Evolutionary conservation across 2,329 filamentous ascomycete genomes (phyloP), one percentile per base, ranked within the genome.

Genomic region (Elsinoe australis): DNA sequence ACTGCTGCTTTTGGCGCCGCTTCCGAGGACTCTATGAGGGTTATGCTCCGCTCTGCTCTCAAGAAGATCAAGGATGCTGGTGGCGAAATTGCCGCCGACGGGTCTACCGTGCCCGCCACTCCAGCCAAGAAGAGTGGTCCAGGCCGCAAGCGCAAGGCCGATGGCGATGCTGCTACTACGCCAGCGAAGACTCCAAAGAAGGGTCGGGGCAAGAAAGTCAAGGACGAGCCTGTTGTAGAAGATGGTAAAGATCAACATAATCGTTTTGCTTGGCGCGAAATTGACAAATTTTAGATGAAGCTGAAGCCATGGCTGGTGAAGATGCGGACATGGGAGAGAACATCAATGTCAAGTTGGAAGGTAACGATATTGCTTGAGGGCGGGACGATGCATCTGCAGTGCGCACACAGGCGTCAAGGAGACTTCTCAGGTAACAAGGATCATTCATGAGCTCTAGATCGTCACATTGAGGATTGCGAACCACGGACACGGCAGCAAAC

Each of bases 251-350:
- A 10, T 9, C 15, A 26, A 29, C 26, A 29, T 29, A n/a, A n/a
- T n/a, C n/a, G n/a, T n/a, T 21, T 2, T n/a, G n/a, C 10, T 26
- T 12, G 5, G 5, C 3, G n/a, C 19, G 4, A 9, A 9, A 39
- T 3, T n/a, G 19, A 24, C 21, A 10, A 7, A 21, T 5, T 12
- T 4, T 8, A 44, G 62, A 60, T 41, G 71, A 71, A 15, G 64
- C 61, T 9, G 70, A 73, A 10, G 68, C 66, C 4, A 69, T 69
- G 36, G 28, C 22, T 49, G 52, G 41, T 34, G 26, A 29, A 26
- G 29, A 45, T 21, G 14, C 49, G 55, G 9, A 58, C 58, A 45
- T 62, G 61, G 28, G 56, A 56, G 19, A 54, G 52, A 31, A 45
- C 58, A 34, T 47, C 9, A 49, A 52, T 22, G 57, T 58, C 24